These are phyloP conservation scores for Sclerotinia sclerotiorum DNA, from an alignment of 2,329 filamentous ascomycete genomes.

Conservation along the genomic window DNA sequence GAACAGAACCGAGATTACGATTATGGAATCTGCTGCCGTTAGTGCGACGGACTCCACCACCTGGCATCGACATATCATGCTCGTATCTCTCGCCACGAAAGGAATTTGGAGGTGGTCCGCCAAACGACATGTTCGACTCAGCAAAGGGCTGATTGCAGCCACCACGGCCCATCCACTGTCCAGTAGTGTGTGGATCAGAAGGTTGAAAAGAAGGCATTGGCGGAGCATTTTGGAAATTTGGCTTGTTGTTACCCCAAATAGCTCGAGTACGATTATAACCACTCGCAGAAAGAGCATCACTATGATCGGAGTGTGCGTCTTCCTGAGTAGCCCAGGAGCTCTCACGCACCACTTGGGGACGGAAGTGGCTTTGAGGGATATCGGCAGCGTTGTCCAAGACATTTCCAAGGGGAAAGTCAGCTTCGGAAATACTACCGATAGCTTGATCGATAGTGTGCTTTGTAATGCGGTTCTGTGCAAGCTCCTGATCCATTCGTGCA, in stretches of 20 bases:
- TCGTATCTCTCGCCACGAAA: conserved; percentile 40
- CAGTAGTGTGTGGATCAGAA: conserved; percentile 42
- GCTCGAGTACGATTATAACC: conserved; percentile 55
- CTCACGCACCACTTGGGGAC: conserved; percentile 44
- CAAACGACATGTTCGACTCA: conserved; percentile 35
- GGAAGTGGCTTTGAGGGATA: conserved; percentile 40
- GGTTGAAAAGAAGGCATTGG: conserved; percentile 33
- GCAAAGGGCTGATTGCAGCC: conserved; percentile 39
- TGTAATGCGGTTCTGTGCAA: conserved; percentile 61
- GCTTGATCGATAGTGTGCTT: conserved; percentile 59
- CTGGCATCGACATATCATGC: conserved; percentile 36
- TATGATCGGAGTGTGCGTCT: conserved; percentile 57
- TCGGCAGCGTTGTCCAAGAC: conserved; percentile 31
- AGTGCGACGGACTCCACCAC: conserved; percentile 34
- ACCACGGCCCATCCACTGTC: conserved; percentile 50
- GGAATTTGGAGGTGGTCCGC: conserved; percentile 31
- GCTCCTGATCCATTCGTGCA: conserved; percentile 68
- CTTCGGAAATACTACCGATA: conserved; percentile 50
- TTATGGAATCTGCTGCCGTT: conserved; percentile 37
- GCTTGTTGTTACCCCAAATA: conserved; percentile 55
- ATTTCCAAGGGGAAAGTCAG: conserved; percentile 41
- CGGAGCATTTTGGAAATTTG: conserved; percentile 39
- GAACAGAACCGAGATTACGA: conserved; percentile 31
- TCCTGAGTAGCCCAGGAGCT: conserved; percentile 54
- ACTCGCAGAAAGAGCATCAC: conserved; percentile 53